phyloP scores from a whole-genome alignment of 345 rosid genomes.

The Triadica sebifera region DNA sequence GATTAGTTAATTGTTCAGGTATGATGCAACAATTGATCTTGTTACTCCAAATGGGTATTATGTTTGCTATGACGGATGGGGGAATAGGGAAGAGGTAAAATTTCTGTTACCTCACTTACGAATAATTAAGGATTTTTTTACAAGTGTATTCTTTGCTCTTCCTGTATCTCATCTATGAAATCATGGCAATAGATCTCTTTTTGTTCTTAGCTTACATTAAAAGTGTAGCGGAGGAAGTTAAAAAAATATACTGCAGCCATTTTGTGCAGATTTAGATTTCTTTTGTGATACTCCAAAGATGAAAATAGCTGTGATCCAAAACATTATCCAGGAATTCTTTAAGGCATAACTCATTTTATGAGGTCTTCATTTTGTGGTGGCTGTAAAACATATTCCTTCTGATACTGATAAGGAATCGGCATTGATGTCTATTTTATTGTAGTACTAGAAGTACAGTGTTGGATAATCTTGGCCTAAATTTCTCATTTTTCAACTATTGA shows the following conservation, averaged over 20 bases:
- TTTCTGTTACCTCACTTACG: conserved; percentile 7
- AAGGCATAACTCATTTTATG: background rate
- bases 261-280: background rate
- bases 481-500: background rate
- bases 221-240: background rate
- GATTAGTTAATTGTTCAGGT: conserved; percentile 86
- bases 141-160: background rate
- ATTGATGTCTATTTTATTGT: background rate
- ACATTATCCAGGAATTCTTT: background rate
- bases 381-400: background rate
- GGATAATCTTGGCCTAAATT: background rate
- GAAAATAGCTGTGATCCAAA: background rate
- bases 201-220: background rate
- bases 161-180: background rate
- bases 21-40: conserved; percentile 79
- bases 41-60: conserved; percentile 72
- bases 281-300: background rate
- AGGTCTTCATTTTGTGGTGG: background rate
- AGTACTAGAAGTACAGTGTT: background rate
- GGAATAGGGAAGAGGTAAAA: conserved; percentile 90
- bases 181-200: background rate
- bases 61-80: conserved; percentile 76
- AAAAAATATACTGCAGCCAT: background rate
- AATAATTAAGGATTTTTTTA: background rate
- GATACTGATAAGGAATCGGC: background rate